Conservation (phyloP, 2,329 filamentous ascomycete genomes). For the Cladosporium sp. region DNA sequence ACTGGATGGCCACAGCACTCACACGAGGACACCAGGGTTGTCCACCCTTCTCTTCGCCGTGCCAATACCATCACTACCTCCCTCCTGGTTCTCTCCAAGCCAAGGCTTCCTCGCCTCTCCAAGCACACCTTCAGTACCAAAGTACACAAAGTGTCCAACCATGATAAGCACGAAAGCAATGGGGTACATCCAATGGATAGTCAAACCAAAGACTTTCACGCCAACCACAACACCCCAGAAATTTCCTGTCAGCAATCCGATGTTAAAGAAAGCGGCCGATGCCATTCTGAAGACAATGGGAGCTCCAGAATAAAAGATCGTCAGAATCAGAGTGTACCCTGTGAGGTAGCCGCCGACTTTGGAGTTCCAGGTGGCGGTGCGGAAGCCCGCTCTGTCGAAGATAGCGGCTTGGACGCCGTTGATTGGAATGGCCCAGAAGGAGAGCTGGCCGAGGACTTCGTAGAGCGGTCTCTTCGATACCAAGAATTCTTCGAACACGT, state of each 20-base stretch:
- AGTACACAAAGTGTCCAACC: slow-evolving; percentile 81
- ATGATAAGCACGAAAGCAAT: slow-evolving; percentile 94
- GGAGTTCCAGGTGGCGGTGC: slow-evolving; percentile 45
- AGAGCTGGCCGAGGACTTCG: slow-evolving; percentile 89
- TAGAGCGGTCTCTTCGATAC: slow-evolving; percentile 84
- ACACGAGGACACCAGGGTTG: slow-evolving; percentile 42
- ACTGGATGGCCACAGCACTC: background rate
- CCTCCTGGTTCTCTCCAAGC: slow-evolving; percentile 84
- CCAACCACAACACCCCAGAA: slow-evolving; percentile 98
- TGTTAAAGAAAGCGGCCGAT: slow-evolving; percentile 93
- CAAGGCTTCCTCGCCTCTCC: slow-evolving; percentile 94
- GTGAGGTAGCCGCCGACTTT: slow-evolving; percentile 74
- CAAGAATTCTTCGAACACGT: slow-evolving; percentile 92
- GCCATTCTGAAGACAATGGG: slow-evolving; percentile 88
- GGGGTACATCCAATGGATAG: slow-evolving; percentile 87
- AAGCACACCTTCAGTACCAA: slow-evolving; percentile 75
- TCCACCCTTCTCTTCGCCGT: slow-evolving; percentile 71
- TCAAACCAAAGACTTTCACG: slow-evolving; percentile 76
- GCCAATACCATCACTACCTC: slow-evolving; percentile 74
- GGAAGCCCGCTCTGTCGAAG: slow-evolving; percentile 79
- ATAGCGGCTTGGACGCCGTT: slow-evolving; percentile 89
- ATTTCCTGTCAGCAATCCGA: slow-evolving; percentile 87
- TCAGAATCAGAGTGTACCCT: slow-evolving; percentile 84
- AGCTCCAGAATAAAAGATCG: slow-evolving; percentile 82
- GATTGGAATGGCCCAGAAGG: slow-evolving; percentile 84